A percentile compares a stretch with the other conserved stretches of the same genome.
phyloP scores from a whole-genome alignment of 192 early-diverging fungal genomes.

The Coemansia biformis region DNA sequence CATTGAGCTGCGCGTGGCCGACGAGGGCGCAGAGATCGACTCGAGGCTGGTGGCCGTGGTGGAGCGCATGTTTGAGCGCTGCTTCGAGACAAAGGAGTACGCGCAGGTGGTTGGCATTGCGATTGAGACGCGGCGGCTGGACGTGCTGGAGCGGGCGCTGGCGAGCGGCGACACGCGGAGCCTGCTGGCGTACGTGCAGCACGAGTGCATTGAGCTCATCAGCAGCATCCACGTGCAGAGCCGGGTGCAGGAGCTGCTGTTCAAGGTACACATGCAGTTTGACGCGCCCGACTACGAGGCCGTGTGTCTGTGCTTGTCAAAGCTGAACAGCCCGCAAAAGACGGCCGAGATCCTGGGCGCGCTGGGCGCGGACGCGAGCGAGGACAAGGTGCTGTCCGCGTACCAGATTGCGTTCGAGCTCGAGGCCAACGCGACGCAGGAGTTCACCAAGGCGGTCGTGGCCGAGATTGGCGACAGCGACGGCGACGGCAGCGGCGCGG shows the following conservation, averaged over 20 bases:
- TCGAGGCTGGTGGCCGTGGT: constrained; percentile 80
- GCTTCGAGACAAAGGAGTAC: constrained; percentile 79
- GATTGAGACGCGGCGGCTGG: constrained; percentile 84
- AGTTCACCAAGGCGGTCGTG: constrained; percentile 82
- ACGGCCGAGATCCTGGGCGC: constrained; percentile 71
- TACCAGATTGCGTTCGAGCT: constrained; percentile 98
- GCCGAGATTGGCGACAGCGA: constrained; percentile 43
- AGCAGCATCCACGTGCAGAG: constrained; percentile 53
- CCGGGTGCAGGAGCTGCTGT: constrained; percentile 58
- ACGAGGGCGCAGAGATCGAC: constrained; percentile 58
- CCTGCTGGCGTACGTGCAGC: constrained; percentile 81
- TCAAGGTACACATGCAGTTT: constrained; percentile 44
- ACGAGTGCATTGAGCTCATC: constrained; percentile 79
- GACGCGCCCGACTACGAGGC: constrained; percentile 87
- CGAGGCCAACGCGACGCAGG: constrained; percentile 93
- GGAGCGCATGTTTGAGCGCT: constrained; percentile 91
- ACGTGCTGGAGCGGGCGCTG: constrained; percentile 84
- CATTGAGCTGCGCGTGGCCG: constrained; percentile 63
- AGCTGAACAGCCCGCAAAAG: constrained; percentile 73
- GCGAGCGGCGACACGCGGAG: constrained; percentile 61
- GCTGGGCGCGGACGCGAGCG: constrained; percentile 57
- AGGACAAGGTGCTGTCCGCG: constrained; percentile 74
- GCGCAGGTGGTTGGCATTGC: constrained; percentile 89
- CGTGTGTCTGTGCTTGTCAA: constrained; percentile 85
- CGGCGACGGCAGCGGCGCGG: constrained; percentile 28